A percentile compares a stretch with the other conserved stretches of the same genome.
These are phyloP conservation scores for button mushroom (Agaricus bisporus) DNA, from an alignment of 768 basidiomycete species.

Conservation along the genomic window DNA sequence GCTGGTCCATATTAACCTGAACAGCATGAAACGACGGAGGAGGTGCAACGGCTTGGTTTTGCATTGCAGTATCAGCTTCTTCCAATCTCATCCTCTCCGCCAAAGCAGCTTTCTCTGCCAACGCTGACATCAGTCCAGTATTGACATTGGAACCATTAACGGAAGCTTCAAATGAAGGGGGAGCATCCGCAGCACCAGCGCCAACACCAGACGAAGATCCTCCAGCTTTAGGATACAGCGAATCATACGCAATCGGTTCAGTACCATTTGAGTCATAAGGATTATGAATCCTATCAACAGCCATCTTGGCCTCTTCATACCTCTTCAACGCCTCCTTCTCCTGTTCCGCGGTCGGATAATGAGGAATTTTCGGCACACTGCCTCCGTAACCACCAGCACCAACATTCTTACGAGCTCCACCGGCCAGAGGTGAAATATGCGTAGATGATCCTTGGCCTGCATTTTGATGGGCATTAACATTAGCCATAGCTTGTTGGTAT, in stretches of 20 bases:
- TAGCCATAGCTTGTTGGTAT: conserved; percentile 13
- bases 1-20: conserved; percentile 16
- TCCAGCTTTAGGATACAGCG: conserved; percentile 41
- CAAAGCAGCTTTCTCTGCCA: conserved; percentile 67
- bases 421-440: conserved; percentile 11
- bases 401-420: conserved; percentile 12
- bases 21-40: conserved; percentile 11
- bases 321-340: conserved; percentile 67
- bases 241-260: conserved; percentile 57
- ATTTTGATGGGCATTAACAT: conserved; percentile 11
- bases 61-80: conserved; percentile 38
- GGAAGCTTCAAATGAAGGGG: conserved; percentile 48
- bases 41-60: neutral
- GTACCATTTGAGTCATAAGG: conserved; percentile 15
- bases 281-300: conserved; percentile 52
- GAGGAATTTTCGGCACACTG: conserved; percentile 25
- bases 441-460: conserved; percentile 15
- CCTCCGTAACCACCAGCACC: neutral
- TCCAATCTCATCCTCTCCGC: conserved; percentile 25
- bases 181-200: conserved; percentile 13
- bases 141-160: conserved; percentile 29
- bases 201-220: conserved; percentile 23
- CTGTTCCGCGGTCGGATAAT: conserved; percentile 59
- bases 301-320: conserved; percentile 67
- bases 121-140: conserved; percentile 29